Evolutionary conservation across 2,329 filamentous ascomycete species (phyloP), one percentile per base, ranked within the genome.

Genomic region (Fusarium aywerte): DNA sequence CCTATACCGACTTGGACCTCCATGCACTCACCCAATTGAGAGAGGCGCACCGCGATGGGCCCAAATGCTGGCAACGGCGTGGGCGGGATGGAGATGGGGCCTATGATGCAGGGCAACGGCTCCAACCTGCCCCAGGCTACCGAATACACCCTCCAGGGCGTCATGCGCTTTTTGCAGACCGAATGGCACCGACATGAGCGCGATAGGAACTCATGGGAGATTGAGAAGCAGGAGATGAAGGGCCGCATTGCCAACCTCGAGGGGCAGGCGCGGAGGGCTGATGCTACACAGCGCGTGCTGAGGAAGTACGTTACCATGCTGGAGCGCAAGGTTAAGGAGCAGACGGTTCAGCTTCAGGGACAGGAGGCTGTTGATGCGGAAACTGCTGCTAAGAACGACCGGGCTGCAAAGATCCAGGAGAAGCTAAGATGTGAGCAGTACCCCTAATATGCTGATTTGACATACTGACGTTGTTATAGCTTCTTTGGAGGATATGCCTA

Each of bases 121-220:
- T 73, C 78, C 62, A 84, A 83, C 75, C 81, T 86, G 69, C 86
- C 85, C 39, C 84, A 84, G 72, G 85, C 85, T 65, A 89, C 86
- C 64, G 86, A 88, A 71, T 89, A 89, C 71, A 89, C 86, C 8
- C 78, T 89, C 35, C 86, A 89, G 79, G 86, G 96, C 76, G 96
- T 99, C 35, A 99, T 99, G 96, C 94, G 96, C 80, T 99, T 99
- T 79, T 88, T 99, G 36, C 96, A 99, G 82, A 96, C 96, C 45
- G 95, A 99, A 87, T 99, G 96, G 96, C 96, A 99, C 80, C 91
- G 93, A 71, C 95, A 99, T 79, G 96, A 99, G 81, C 92, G 96
- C 80, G 96, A 97, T 77, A 89, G 96, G 74, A 99, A 99, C 81
- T 90, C 93, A 35, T 99, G 96, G 96, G 96, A 99, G 80, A 99